Percentiles rank a stretch among this genome's conserved stretches.
Evolutionary conservation across 176 grass and related monocot species (phyloP).

Genomic region (Aegilops umbellulata): DNA sequence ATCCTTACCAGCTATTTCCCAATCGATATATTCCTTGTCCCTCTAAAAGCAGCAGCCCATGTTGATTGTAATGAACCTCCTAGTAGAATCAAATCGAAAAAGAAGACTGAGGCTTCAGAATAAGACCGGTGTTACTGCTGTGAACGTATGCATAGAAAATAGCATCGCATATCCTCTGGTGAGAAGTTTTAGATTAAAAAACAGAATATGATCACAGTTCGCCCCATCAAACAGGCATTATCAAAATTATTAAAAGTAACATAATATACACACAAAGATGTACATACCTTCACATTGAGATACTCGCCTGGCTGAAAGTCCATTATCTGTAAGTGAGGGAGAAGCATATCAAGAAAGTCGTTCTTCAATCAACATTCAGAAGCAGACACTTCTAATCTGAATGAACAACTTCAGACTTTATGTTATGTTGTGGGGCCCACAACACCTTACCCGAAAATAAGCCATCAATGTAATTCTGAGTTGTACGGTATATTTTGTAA

Average conservation of each 20-base stretch:
- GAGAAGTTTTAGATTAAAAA: not conserved
- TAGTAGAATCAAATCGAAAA: conserved; percentile 32
- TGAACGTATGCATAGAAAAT: not conserved
- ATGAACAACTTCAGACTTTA: not conserved
- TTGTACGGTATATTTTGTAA: not conserved
- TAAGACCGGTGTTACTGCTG: not conserved
- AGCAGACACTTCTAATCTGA: not conserved
- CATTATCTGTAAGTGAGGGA: conserved; percentile 73
- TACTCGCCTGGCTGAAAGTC: conserved; percentile 98
- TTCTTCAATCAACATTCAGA: conserved; percentile 4
- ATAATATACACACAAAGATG: conserved; percentile 4
- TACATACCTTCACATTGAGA: conserved; percentile 94
- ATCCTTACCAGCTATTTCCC: conserved; percentile 81
- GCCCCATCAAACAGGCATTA: not conserved
- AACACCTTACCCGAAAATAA: not conserved
- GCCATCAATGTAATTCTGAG: not conserved
- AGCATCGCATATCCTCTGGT: not conserved
- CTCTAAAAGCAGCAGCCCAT: conserved; percentile 85
- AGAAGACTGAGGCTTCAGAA: conserved; percentile 16
- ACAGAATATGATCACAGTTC: not conserved
- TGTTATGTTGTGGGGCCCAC: not conserved
- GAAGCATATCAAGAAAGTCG: conserved; percentile 7
- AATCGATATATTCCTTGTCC: conserved; percentile 96
- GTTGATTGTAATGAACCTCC: conserved; percentile 99
- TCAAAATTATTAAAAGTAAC: not conserved